These are phyloP conservation scores for Ambrosia artemisiifolia DNA, from an alignment of 129 eudicot genomes.

Conservation along the genomic window DNA sequence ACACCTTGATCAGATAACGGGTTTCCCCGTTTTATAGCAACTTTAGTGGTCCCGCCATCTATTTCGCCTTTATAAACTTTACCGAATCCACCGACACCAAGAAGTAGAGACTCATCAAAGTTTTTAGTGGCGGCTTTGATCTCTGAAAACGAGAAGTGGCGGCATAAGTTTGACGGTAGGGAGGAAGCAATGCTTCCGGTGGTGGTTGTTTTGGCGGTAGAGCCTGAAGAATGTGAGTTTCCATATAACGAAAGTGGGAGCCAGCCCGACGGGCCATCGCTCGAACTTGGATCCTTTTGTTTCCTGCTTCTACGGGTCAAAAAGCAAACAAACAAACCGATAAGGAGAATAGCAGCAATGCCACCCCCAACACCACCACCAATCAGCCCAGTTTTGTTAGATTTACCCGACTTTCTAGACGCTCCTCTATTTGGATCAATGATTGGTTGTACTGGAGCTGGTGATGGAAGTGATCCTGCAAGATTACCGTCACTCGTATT, in stretches of 20 bases:
- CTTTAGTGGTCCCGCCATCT: slow-evolving; percentile 73
- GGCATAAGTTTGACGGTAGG: slow-evolving; percentile 82
- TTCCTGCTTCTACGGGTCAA: slow-evolving; percentile 45
- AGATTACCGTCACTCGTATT: slow-evolving; percentile 57
- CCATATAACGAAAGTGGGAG: slow-evolving; percentile 90
- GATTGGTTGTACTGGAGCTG: slow-evolving; percentile 42
- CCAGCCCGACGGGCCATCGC: slow-evolving; percentile 91
- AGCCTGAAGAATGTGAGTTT: slow-evolving; percentile 82
- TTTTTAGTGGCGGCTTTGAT: slow-evolving; percentile 88
- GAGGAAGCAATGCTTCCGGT: slow-evolving; percentile 90
- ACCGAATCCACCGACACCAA: slow-evolving; percentile 96
- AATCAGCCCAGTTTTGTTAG: slow-evolving; percentile 38
- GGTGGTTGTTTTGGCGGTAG: slow-evolving; percentile 70
- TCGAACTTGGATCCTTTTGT: slow-evolving; percentile 61
- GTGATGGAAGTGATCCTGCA: slow-evolving; percentile 71
- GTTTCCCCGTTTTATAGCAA: slow-evolving; percentile 92
- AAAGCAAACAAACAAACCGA: slow-evolving; percentile 56
- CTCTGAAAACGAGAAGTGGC: slow-evolving; percentile 88
- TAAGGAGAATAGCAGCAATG: slow-evolving; percentile 51
- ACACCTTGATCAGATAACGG: slow-evolving; percentile 86
- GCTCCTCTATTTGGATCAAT: slow-evolving; percentile 16
- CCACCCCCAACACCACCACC: slow-evolving; percentile 84
- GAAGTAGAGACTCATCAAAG: slow-evolving; percentile 72
- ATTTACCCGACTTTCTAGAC: slow-evolving; percentile 31
- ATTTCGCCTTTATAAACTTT: slow-evolving; percentile 86